These are phyloP conservation scores for Citrus trifoliata DNA, from an alignment of 345 rosid genomes.

Conservation along the genomic window DNA sequence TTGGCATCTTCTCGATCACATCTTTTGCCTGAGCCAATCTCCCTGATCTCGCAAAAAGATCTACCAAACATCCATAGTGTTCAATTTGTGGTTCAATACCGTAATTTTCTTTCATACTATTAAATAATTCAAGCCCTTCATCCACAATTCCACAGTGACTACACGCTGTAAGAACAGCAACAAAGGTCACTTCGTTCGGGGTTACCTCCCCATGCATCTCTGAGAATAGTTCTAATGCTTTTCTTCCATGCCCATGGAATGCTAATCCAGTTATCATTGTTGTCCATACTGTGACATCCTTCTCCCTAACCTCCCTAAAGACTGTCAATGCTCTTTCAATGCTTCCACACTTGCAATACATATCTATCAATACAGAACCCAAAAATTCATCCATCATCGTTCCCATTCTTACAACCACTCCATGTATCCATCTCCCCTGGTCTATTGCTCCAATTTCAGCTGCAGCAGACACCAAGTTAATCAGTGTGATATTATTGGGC, in stretches of 20 bases:
- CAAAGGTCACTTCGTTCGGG: constrained; percentile 49
- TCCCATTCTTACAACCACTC: constrained; percentile 28
- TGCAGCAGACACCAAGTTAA: constrained; percentile 42
- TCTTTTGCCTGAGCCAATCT: constrained; percentile 45
- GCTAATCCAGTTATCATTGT: constrained; percentile 62
- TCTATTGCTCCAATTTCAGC: constrained; percentile 34
- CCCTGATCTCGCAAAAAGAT: constrained; percentile 49
- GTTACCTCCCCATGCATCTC: constrained; percentile 37
- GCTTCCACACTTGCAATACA: constrained; percentile 61
- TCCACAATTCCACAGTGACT: constrained; percentile 49
- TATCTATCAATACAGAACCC: constrained; percentile 45
- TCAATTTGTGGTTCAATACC: constrained; percentile 47
- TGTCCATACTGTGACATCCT: constrained; percentile 56
- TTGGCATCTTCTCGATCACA: constrained; percentile 43
- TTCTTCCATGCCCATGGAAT: constrained; percentile 47
- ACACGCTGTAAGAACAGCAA: constrained; percentile 54
- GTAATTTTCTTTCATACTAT: constrained; percentile 35
- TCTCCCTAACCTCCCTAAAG: constrained; percentile 32
- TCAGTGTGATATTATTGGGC: constrained; percentile 45
- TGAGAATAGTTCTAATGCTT: constrained; percentile 48
- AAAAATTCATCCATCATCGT: constrained; percentile 36
- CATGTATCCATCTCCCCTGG: constrained; percentile 55
- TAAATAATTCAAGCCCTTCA: constrained; percentile 40
- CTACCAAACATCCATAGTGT: constrained; percentile 59
- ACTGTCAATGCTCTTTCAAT: constrained; percentile 34